Evolutionary conservation across 139 green algal genomes (phyloP), one percentile per base, ranked within the genome.

Genomic region (Chlorella sp.): DNA sequence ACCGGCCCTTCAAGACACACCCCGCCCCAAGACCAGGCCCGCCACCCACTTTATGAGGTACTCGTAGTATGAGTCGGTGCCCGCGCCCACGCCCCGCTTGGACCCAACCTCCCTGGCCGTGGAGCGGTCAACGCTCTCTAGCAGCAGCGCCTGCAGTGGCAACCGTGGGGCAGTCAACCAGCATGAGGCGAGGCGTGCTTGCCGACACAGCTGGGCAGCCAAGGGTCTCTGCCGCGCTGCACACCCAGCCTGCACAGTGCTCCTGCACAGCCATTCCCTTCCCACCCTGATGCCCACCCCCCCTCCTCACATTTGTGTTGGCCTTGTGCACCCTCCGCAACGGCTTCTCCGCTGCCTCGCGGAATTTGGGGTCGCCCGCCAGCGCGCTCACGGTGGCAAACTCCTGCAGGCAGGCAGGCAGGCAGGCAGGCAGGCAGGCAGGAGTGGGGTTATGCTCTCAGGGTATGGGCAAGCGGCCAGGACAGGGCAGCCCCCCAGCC

Each of bases 301-400:
- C 13, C 11, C 51, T 60, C 6, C 72, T 11, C 60, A 82, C 76
- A 32, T 83, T 74, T 17, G 60, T 20, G 71, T 86, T 78, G 72
- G 72, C 70, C 26, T 63, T 41, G 65, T 87, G 72, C 36, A 91
- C 30, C 6, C 60, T 34, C 6, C 55, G 47, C 39, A 92, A n/a
- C 30, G 78, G 47, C 55, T 64, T 78, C 62, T 93, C 88, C 34
- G 88, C 86, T 16, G 25, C 38, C 20, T 62, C 3, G 26, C 55
- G 69, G 84, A 93, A 96, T 28, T 74, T 71, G 0, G 30, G 5
- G 32, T 87, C 88, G 17, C 94, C 94, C 13, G 91, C 94, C 18
- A 94, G 82, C 4, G n/a, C 26, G 0, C 65, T 88, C 17, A 98
- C 88, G 69, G 92, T 57, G 0, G 88, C 87, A 83, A 97, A 96